Evolutionary conservation across 805 yeast genomes (phyloP).

Genomic region (Metschnikowia aberdeeniae): DNA sequence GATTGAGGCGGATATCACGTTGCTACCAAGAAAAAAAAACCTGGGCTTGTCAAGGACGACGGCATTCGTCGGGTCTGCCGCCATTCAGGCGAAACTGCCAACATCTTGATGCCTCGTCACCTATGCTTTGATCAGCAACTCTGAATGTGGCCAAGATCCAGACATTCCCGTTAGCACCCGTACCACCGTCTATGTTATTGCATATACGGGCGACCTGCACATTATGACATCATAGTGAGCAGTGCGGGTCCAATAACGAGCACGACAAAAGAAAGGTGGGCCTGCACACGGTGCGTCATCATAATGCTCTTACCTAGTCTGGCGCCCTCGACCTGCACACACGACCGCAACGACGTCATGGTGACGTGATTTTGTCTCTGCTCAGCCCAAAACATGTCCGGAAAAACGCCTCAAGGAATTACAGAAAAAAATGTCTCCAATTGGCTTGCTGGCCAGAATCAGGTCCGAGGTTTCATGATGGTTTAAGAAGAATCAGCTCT

Average conservation of each 20-base stretch:
- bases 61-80: no score
- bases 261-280: conserved; percentile 1
- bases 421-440: neutral
- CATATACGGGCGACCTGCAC: conserved; percentile 1
- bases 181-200: conserved; percentile 1
- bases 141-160: neutral
- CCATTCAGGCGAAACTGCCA: no score
- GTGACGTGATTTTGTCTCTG: conserved; percentile 3
- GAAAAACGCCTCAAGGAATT: neutral
- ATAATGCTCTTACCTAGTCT: neutral
- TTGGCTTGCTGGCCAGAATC: neutral
- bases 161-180: conserved; percentile 1
- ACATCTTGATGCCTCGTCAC: no score
- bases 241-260: conserved; percentile 1
- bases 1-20: no score
- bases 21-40: no score
- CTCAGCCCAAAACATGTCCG: neutral
- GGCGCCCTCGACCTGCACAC: neutral
- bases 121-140: no score
- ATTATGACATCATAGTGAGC: conserved; percentile 3
- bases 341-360: neutral
- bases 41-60: no score
- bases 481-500: no score
- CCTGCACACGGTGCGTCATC: neutral
- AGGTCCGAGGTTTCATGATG: no score